Evolutionary conservation across 2,329 filamentous ascomycete species (phyloP).

Genomic region (Neopestalotiopsis sp.): DNA sequence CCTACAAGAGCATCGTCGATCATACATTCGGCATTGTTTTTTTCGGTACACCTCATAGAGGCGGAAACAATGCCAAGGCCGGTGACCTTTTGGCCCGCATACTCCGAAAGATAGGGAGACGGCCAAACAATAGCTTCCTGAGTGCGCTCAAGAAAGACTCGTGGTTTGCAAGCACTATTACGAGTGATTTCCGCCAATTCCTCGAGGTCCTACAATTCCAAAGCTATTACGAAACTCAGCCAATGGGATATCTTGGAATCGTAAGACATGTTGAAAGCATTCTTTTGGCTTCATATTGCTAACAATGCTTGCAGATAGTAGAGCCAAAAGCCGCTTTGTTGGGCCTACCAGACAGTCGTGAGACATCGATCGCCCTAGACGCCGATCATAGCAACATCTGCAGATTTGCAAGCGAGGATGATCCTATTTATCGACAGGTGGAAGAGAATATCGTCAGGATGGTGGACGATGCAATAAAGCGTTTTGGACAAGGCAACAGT

Average conservation of each 20-base stretch:
- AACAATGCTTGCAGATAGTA: not conserved
- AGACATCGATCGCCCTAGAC: not conserved
- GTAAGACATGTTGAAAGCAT: not conserved
- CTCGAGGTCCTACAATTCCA: not conserved
- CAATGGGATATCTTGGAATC: not conserved
- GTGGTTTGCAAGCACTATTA: not conserved
- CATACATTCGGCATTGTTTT: not conserved
- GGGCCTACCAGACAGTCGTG: not conserved
- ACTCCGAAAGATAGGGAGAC: not conserved
- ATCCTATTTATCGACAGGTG: not conserved
- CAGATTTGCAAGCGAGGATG: not conserved
- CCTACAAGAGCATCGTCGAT: too few species aligned
- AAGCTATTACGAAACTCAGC: not conserved
- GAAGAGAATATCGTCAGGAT: not conserved
- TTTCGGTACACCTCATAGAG: not conserved
- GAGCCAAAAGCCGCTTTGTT: not conserved
- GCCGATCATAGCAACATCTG: not conserved
- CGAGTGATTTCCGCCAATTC: not conserved
- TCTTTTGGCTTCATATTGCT: not conserved
- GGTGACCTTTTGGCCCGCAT: not conserved
- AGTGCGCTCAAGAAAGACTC: not conserved
- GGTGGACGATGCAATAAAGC: not conserved
- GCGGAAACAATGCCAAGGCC: not conserved
- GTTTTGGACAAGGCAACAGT: too few species aligned
- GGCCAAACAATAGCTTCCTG: not conserved